These are phyloP conservation scores for Vigna mungo DNA, from an alignment of 306 rosid species.

Conservation along the genomic window DNA sequence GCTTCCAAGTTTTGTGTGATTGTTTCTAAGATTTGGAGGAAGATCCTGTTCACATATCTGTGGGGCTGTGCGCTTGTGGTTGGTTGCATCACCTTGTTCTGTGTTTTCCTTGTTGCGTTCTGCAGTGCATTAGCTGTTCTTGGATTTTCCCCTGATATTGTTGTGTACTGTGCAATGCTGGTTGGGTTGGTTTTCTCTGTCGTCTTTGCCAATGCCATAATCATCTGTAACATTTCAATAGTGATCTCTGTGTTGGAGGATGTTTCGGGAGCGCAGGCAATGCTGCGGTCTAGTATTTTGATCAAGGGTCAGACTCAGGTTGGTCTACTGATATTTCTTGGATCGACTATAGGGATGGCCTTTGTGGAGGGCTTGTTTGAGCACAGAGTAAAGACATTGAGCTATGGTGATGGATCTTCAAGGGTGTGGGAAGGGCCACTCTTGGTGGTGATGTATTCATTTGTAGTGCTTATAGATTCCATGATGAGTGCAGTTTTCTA, in stretches of 20 bases:
- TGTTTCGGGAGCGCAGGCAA: constrained; percentile 89
- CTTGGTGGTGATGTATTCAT: constrained; percentile 92
- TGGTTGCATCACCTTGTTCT: constrained; percentile 76
- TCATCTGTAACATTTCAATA: constrained; percentile 76
- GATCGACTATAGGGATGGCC: constrained; percentile 87
- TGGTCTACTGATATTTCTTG: constrained; percentile 83
- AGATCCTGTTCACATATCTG: constrained; percentile 68
- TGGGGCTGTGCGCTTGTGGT: constrained; percentile 72
- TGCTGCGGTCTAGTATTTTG: constrained; percentile 72
- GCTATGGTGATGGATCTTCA: constrained; percentile 98
- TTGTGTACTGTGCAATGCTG: constrained; percentile 69
- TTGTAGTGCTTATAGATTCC: constrained; percentile 85
- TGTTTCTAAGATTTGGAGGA: constrained; percentile 75
- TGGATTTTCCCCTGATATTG: constrained; percentile 58
- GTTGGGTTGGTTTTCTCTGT: constrained; percentile 77
- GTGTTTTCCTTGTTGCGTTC: constrained; percentile 70
- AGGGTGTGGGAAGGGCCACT: constrained; percentile 99
- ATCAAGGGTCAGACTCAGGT: constrained; percentile 93
- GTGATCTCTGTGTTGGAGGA: constrained; percentile 91
- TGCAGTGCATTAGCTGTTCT: constrained; percentile 69
- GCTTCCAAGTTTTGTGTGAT: constrained; percentile 61
- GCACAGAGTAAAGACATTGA: constrained; percentile 90
- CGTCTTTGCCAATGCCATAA: constrained; percentile 82
- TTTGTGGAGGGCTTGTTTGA: constrained; percentile 94
- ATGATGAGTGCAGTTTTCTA: constrained; percentile 90